A percentile compares a stretch with the other conserved stretches of the same genome.
These are phyloP conservation scores for Cadophora malorum DNA, from an alignment of 2,329 filamentous ascomycete genomes.

Conservation along the genomic window DNA sequence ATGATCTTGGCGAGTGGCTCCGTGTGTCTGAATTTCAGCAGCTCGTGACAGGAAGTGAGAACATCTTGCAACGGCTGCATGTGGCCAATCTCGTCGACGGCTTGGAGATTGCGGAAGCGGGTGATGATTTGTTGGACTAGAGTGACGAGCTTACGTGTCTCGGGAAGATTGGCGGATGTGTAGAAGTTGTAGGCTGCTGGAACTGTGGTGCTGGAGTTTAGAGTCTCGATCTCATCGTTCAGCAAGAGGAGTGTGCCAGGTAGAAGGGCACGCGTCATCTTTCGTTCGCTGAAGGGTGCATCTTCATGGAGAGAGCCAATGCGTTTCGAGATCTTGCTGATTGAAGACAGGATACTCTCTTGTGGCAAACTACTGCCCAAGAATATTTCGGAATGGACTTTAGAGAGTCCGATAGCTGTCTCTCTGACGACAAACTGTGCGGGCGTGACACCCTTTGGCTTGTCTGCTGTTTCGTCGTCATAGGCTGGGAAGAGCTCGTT, in stretches of 20 bases:
- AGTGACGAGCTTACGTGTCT: slow-evolving; percentile 75
- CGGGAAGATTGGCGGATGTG: slow-evolving; percentile 75
- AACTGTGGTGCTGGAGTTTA: slow-evolving; percentile 48
- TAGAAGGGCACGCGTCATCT: slow-evolving; percentile 62
- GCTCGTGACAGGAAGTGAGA: slow-evolving; percentile 72
- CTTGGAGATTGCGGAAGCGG: slow-evolving; percentile 75
- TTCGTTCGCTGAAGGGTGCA: slow-evolving; percentile 38
- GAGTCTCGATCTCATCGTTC: slow-evolving; percentile 62
- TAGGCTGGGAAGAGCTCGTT: slow-evolving; percentile 82
- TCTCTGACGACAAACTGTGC: slow-evolving; percentile 35
- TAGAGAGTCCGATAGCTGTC: slow-evolving; percentile 62
- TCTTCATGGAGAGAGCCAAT: slow-evolving; percentile 37
- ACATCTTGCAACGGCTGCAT: slow-evolving; percentile 84
- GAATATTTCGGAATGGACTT: slow-evolving; percentile 59
- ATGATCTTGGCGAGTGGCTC: slow-evolving; percentile 89
- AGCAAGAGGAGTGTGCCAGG: slow-evolving; percentile 71
- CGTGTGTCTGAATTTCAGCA: slow-evolving; percentile 76
- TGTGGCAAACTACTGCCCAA: slow-evolving; percentile 30
- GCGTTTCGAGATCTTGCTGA: slow-evolving; percentile 39
- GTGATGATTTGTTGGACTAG: slow-evolving; percentile 72
- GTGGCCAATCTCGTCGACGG: slow-evolving; percentile 68
- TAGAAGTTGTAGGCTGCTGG: slow-evolving; percentile 83
- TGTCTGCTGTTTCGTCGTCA: slow-evolving; percentile 53
- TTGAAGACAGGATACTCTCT: slow-evolving; percentile 40
- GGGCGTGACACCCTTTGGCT: slow-evolving; percentile 30